A percentile compares a stretch with the other conserved stretches of the same genome.
Conservation (phyloP, 2,329 filamentous ascomycete genomes). For the Penicillium sumatraense region DNA sequence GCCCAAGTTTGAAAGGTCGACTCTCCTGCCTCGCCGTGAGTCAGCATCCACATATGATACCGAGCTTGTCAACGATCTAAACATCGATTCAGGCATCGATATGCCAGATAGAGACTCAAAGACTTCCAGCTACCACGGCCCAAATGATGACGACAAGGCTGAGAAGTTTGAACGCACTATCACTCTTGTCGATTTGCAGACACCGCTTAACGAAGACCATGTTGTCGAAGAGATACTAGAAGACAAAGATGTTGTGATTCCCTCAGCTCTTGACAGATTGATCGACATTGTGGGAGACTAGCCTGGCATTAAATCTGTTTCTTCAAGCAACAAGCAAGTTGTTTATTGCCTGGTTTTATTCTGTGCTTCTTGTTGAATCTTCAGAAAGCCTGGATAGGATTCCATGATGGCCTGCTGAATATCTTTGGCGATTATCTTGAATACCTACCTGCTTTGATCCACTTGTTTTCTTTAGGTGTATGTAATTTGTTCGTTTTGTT, state of each 20-base stretch:
- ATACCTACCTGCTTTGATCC: no score
- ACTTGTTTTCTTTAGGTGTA: no score
- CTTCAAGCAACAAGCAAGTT: no score
- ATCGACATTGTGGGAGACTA: constrained; percentile 11
- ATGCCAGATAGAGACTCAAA: background rate
- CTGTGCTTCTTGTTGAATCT: background rate
- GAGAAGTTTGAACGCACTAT: no score
- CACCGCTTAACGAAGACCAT: background rate
- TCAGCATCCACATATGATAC: background rate
- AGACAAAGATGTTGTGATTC: constrained; percentile 21
- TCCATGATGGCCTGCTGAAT: no score
- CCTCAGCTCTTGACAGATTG: constrained; percentile 32
- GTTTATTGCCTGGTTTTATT: background rate
- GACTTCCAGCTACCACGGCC: background rate
- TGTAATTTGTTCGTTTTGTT: background rate
- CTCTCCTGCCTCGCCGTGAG: no score
- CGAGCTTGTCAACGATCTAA: background rate
- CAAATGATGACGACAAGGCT: background rate
- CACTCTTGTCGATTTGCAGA: background rate
- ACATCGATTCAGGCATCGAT: background rate
- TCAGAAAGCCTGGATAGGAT: background rate
- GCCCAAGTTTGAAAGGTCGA: background rate
- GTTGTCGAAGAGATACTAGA: constrained; percentile 3
- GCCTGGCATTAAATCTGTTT: no score
- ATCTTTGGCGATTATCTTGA: no score